phyloP scores from a whole-genome alignment of 2,329 filamentous ascomycete genomes.

The Colletotrichum sp. region DNA sequence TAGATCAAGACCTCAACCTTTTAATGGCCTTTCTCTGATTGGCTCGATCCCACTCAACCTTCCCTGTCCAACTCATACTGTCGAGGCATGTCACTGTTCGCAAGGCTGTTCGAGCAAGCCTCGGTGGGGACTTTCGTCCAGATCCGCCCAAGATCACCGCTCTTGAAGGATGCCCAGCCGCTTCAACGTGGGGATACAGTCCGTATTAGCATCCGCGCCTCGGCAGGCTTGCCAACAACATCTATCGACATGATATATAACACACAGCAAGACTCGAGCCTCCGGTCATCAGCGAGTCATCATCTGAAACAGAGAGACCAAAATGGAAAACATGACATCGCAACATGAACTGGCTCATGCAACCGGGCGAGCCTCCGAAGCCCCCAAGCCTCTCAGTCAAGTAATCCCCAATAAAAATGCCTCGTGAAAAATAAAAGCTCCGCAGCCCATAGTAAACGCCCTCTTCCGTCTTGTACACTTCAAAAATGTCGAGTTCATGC shows the following conservation, averaged over 20 bases:
- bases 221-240: not conserved
- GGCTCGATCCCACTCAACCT: not conserved
- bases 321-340: not conserved
- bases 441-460: constrained; percentile 16
- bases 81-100: not conserved
- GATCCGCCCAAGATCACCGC: not conserved
- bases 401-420: not conserved
- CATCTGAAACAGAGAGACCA: not conserved
- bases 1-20: not conserved
- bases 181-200: not conserved
- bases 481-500: constrained; percentile 8
- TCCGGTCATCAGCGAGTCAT: not conserved
- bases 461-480: constrained; percentile 14
- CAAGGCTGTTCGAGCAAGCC: not conserved
- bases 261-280: not conserved
- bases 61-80: not conserved
- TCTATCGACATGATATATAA: constrained; percentile 10
- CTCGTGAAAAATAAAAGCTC: not conserved
- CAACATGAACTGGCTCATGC: constrained; percentile 1
- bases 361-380: not conserved
- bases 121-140: not conserved
- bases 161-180: not conserved
- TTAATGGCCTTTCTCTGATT: not conserved
- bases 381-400: not conserved
- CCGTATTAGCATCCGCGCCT: not conserved